These are phyloP conservation scores for Eremochloa ophiuroides DNA, from an alignment of 176 grass and related monocot species.

Conservation along the genomic window DNA sequence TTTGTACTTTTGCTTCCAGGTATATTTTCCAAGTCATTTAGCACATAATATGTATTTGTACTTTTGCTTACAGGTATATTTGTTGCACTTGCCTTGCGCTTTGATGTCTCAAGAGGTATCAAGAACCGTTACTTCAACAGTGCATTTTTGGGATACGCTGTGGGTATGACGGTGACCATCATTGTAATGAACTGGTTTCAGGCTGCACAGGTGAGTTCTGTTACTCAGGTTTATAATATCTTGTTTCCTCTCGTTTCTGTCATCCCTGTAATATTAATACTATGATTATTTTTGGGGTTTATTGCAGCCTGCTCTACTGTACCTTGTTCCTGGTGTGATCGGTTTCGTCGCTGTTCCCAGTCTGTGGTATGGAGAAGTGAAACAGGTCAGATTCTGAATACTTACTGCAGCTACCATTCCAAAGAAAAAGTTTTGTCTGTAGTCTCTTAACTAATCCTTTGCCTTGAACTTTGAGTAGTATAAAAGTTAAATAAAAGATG, in stretches of 20 bases:
- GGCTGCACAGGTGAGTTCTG: constrained; percentile 68
- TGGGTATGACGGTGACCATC: constrained; percentile 66
- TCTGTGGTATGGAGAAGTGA: constrained; percentile 80
- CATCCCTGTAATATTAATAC: not conserved
- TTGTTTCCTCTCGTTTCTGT: not conserved
- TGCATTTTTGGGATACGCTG: constrained; percentile 75
- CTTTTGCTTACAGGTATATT: constrained; percentile 64
- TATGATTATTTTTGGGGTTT: not conserved
- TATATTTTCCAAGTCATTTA: constrained; percentile 45
- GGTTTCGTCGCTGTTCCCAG: constrained; percentile 72
- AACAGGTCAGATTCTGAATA: constrained; percentile 40
- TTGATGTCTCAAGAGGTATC: constrained; percentile 78
- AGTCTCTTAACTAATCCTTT: not conserved
- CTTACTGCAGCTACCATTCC: not conserved
- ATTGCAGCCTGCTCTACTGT: constrained; percentile 70
- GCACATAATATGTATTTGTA: not conserved
- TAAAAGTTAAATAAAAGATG: not conserved
- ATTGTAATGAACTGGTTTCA: constrained; percentile 97
- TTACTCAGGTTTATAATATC: not conserved
- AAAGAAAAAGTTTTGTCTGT: not conserved
- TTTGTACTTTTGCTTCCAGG: constrained; percentile 35
- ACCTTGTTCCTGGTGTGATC: constrained; percentile 80
- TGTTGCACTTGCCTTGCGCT: constrained; percentile 83
- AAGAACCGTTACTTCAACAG: constrained; percentile 73
- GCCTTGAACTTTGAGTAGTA: not conserved